Evolutionary conservation across 83 land plant species (phyloP), one percentile per base, ranked within the genome.

Genomic region (Picea abies): DNA sequence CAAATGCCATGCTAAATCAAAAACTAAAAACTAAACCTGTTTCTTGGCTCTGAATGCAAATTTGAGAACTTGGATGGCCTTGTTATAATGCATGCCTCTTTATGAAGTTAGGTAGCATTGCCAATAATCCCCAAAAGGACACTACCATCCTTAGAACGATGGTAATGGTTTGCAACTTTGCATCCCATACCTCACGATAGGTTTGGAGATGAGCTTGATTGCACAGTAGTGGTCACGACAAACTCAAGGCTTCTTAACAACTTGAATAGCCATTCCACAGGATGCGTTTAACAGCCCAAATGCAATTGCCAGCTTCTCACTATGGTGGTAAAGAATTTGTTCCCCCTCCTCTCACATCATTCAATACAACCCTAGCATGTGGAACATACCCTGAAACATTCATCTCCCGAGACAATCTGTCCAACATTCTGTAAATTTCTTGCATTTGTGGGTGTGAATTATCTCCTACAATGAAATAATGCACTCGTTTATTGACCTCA

Each of bases 281-380:
- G 69, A 52, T n/a, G 26, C 26, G 35, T 66, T 66, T 23, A 23
- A 26, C 69, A n/a, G n/a, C n/a, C n/a, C n/a, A n/a, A n/a, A n/a
- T n/a, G n/a, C n/a, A n/a, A n/a, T n/a, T n/a, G n/a, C 73, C 22
- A 70, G 20, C 73, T 70, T 70, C 73, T 70, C 44, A 25, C 7
- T 70, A 35, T 70, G 44, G 20, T 70, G 41, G 44, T 41, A 37
- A 19, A 35, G 73, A 20, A 70, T 32, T 17, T 32, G 7, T 70
- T 70, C 32, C 44, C 17, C 39, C 39, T 26, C 32, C 73, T 70
- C 73, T 10, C 41, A 32, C 15, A 68, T 16, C 41, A 32, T 68
- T 32, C 5, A 68, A 37, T 1, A 70, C 73, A 68, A 4, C 16
- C 35, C 32, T 37, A 17, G 44, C 2, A 70, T 70, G 37, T 5